These are phyloP conservation scores for Monascus ruber DNA, from an alignment of 2,329 filamentous ascomycete genomes.

Conservation along the genomic window DNA sequence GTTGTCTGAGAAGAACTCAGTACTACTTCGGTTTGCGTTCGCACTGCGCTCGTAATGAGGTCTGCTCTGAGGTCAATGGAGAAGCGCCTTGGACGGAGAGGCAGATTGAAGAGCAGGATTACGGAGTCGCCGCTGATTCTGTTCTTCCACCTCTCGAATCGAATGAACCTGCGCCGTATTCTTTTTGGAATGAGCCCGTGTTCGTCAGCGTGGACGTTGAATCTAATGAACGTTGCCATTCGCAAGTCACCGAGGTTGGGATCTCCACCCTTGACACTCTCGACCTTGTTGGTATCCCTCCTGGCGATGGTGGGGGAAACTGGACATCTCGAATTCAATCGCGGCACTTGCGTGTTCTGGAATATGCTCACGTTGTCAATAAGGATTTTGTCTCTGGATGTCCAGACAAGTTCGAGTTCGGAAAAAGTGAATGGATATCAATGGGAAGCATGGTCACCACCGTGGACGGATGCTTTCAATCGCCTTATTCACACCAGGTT, in stretches of 20 bases:
- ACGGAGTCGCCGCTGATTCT: slow-evolving; percentile 13
- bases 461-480: slow-evolving; percentile 45
- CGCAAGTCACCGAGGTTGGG: slow-evolving; percentile 72
- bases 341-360: slow-evolving; percentile 65
- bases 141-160: slow-evolving; percentile 32
- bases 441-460: slow-evolving; percentile 33
- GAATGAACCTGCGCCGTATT: slow-evolving; percentile 33
- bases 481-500: slow-evolving; percentile 38
- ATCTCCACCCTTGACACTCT: slow-evolving; percentile 67
- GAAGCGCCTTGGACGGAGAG: background rate
- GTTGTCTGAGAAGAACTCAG: slow-evolving; percentile 53
- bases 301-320: slow-evolving; percentile 49
- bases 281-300: slow-evolving; percentile 43
- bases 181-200: slow-evolving; percentile 46
- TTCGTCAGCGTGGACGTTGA: slow-evolving; percentile 78
- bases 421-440: slow-evolving; percentile 45
- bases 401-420: slow-evolving; percentile 64
- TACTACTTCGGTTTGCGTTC: slow-evolving; percentile 59
- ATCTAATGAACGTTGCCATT: slow-evolving; percentile 57
- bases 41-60: slow-evolving; percentile 8
- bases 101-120: slow-evolving; percentile 7
- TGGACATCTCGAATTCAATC: slow-evolving; percentile 60
- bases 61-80: background rate
- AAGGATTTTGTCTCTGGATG: slow-evolving; percentile 57
- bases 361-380: slow-evolving; percentile 58